Conservation (phyloP, 805 yeast species). For the Candida chauliodis region DNA sequence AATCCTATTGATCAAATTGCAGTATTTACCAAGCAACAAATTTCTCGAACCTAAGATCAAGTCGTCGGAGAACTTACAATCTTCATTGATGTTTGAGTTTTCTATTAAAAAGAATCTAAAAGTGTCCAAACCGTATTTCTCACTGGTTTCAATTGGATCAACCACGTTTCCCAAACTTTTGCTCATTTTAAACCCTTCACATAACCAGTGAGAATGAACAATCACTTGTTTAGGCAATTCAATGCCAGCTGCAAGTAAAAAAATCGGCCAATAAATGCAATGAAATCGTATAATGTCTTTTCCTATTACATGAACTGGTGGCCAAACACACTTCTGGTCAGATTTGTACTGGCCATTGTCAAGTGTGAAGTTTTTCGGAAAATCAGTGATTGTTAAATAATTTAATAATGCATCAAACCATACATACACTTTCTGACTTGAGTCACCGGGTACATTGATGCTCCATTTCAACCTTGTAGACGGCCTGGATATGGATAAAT, state of each 20-base stretch:
- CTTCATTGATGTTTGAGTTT: constrained; percentile 70
- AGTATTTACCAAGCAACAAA: constrained; percentile 74
- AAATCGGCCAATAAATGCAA: constrained; percentile 90
- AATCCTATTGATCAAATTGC: constrained; percentile 71
- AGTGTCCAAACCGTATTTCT: constrained; percentile 66
- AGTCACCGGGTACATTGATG: constrained; percentile 78
- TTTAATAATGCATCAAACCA: constrained; percentile 96
- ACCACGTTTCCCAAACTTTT: constrained; percentile 91
- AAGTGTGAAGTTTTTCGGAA: constrained; percentile 20
- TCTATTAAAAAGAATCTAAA: constrained; percentile 73
- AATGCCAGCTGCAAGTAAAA: constrained; percentile 77
- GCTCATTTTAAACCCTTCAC: constrained; percentile 89
- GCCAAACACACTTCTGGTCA: constrained; percentile 43
- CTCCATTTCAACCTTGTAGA: constrained; percentile 81
- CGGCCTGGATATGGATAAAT: constrained; percentile 88
- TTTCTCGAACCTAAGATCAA: constrained; percentile 52
- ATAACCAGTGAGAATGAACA: constrained; percentile 94
- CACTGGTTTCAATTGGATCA: constrained; percentile 71
- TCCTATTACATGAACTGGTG: constrained; percentile 81
- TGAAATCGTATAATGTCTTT: constrained; percentile 90
- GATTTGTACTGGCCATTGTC: background rate
- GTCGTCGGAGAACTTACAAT: constrained; percentile 72
- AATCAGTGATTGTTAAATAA: constrained; percentile 73
- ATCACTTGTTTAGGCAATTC: constrained; percentile 69
- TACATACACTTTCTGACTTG: constrained; percentile 78